Conservation (phyloP, 148 eudicot species). For the Silene latifolia region DNA sequence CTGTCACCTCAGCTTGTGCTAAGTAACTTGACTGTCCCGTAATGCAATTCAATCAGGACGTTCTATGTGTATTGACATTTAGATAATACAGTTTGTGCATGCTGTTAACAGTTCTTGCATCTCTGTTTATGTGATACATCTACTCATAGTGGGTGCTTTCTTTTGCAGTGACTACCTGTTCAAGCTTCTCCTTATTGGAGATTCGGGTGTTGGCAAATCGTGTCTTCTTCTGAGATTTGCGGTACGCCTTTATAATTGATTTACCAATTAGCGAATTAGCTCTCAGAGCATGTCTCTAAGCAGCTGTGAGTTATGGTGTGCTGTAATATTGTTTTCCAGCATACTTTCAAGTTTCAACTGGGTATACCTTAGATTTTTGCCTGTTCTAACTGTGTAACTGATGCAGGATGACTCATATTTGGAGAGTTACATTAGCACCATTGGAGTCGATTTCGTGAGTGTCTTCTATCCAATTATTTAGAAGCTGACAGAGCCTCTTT, state of each 20-base stretch:
- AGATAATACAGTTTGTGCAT: background rate
- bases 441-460: constrained; percentile 56
- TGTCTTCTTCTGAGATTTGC: constrained; percentile 39
- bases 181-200: constrained; percentile 43
- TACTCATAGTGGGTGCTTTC: constrained; percentile 6
- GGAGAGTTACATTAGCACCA: constrained; percentile 55
- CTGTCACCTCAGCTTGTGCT: background rate
- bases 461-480: constrained; percentile 5
- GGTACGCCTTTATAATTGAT: constrained; percentile 19
- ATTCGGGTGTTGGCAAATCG: constrained; percentile 40
- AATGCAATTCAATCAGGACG: background rate
- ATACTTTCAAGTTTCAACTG: background rate
- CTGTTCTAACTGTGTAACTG: background rate
- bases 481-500: background rate
- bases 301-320: background rate
- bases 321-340: background rate
- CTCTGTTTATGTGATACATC: background rate
- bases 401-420: constrained; percentile 50
- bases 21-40: background rate
- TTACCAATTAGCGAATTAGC: background rate
- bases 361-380: constrained; percentile 14
- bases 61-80: background rate
- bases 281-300: background rate
- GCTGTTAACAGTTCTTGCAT: constrained; percentile 2
- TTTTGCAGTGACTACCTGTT: constrained; percentile 37